Conservation (phyloP, 2,329 filamentous ascomycete species). For the Fusarium praegraminearum region DNA sequence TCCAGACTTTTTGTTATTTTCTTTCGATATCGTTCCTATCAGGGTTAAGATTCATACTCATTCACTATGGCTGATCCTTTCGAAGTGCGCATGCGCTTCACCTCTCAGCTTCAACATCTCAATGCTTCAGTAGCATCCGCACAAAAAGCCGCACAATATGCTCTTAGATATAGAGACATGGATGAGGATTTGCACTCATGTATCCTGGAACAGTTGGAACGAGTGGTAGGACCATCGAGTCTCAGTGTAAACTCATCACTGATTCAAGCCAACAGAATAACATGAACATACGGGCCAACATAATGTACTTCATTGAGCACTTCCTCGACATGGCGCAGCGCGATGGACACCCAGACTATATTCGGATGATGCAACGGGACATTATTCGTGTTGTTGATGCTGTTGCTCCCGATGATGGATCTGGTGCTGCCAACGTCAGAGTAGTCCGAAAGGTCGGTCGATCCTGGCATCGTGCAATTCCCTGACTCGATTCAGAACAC, state of each 20-base stretch:
- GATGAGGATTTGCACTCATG: conserved; percentile 98
- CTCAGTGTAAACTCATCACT: conserved; percentile 11
- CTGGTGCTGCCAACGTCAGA: conserved; percentile 92
- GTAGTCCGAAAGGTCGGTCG: conserved; percentile 81
- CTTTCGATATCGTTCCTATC: not conserved
- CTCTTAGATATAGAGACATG: conserved; percentile 92
- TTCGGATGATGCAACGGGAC: conserved; percentile 94
- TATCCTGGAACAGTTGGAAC: conserved; percentile 94
- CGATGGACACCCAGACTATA: conserved; percentile 82
- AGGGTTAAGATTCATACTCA: not conserved
- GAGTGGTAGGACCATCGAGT: conserved; percentile 59
- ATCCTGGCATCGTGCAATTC: not conserved
- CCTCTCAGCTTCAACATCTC: conserved; percentile 86
- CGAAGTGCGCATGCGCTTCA: conserved; percentile 98
- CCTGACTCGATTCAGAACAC: conserved; percentile 9
- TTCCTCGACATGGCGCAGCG: conserved; percentile 87
- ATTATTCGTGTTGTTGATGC: conserved; percentile 92
- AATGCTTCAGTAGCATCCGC: conserved; percentile 90
- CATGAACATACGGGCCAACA: conserved; percentile 97
- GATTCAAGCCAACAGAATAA: conserved; percentile 71
- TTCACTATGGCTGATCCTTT: conserved; percentile 81
- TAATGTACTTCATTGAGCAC: conserved; percentile 98
- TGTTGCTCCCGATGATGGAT: conserved; percentile 87
- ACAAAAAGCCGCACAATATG: conserved; percentile 94
- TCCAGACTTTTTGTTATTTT: not conserved